These are phyloP conservation scores for Cladosporium austrohemisphaericum DNA, from an alignment of 2,329 filamentous ascomycete genomes.

Conservation along the genomic window DNA sequence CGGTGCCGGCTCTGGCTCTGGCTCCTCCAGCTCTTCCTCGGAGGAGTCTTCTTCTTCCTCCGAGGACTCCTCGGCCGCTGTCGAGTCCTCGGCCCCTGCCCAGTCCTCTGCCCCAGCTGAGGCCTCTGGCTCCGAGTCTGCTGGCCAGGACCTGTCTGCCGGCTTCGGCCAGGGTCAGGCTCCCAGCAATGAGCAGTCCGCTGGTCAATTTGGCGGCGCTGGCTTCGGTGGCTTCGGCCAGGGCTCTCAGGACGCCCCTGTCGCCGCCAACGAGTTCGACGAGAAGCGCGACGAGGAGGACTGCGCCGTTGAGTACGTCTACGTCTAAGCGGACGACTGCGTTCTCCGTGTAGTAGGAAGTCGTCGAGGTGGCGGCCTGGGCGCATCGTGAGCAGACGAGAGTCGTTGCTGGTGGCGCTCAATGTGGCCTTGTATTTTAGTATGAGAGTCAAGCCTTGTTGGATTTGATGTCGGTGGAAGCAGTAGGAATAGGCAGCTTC, in stretches of 20 bases:
- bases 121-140: neutral
- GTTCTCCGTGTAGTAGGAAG: no score
- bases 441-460: no score
- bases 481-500: no score
- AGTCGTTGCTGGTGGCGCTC: no score
- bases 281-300: neutral
- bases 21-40: neutral
- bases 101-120: neutral
- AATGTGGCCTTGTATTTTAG: no score
- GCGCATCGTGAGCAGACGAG: no score
- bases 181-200: neutral
- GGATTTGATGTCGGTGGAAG: no score
- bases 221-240: no score
- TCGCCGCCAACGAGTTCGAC: neutral
- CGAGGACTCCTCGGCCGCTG: neutral
- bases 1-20: neutral
- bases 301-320: constrained; percentile 8
- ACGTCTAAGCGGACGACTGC: no score
- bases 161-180: no score
- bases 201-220: neutral
- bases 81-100: neutral
- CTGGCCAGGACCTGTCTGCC: neutral
- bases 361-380: no score
- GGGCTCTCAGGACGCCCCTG: neutral
- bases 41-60: neutral